Percentiles rank a stretch among this genome's conserved stretches.
Conservation (phyloP, 345 rosid species). For the Euphorbia peplus region DNA sequence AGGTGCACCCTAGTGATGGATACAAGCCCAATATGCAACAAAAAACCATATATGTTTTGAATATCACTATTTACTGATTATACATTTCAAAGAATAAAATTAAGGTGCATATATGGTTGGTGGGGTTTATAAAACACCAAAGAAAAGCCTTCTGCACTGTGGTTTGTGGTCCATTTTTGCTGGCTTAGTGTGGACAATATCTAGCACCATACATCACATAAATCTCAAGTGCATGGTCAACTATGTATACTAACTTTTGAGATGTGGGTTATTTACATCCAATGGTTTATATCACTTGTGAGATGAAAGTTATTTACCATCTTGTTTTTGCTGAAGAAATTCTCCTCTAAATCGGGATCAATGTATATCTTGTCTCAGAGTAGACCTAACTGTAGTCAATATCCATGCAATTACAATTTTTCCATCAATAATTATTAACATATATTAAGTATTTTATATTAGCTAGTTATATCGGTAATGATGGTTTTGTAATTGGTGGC, state of each 20-base stretch:
- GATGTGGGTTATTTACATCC: constrained; percentile 24
- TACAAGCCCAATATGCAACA: constrained; percentile 22
- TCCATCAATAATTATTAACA: too few species aligned
- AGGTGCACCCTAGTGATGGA: constrained; percentile 37
- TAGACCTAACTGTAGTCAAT: too few species aligned
- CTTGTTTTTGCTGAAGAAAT: too few species aligned
- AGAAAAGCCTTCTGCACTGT: constrained; percentile 36
- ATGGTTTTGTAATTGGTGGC: too few species aligned
- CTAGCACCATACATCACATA: constrained; percentile 52
- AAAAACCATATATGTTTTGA: constrained; percentile 25
- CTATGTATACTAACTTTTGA: constrained; percentile 11
- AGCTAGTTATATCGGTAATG: too few species aligned
- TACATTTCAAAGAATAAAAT: background rate
- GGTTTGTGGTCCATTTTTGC: constrained; percentile 47
- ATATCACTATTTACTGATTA: constrained; percentile 9
- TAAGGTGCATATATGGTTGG: too few species aligned
- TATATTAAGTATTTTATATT: too few species aligned
- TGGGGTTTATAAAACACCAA: constrained; percentile 35
- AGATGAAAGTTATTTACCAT: too few species aligned
- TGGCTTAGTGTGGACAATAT: constrained; percentile 58
- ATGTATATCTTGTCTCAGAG: too few species aligned
- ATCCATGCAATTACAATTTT: too few species aligned
- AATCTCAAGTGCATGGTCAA: constrained; percentile 37
- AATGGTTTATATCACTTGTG: constrained; percentile 24
- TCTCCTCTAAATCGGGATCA: too few species aligned